Percentiles rank a stretch among this genome's conserved stretches.
Conservation (phyloP, 306 rosid genomes). For the Prosopis cineraria region DNA sequence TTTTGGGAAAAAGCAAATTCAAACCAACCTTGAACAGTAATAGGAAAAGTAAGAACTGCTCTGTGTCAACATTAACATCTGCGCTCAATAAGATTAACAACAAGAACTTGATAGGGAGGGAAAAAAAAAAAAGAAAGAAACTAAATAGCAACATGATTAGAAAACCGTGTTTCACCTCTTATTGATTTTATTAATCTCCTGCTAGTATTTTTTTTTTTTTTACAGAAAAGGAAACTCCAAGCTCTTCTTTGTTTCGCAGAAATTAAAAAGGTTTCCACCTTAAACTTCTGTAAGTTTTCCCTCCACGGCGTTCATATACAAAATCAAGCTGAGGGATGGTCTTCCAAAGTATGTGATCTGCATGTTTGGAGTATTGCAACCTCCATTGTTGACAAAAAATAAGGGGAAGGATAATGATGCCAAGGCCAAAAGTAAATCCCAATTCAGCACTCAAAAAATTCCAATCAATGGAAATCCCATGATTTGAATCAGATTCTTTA, state of each 20-base stretch:
- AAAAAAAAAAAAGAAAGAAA: neutral
- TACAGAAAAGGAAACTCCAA: too few species aligned
- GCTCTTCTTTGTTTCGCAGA: neutral
- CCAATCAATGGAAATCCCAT: constrained; percentile 27
- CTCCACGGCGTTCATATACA: neutral
- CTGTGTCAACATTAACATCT: neutral
- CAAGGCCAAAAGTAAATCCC: constrained; percentile 43
- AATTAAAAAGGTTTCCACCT: constrained; percentile 1
- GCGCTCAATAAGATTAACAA: neutral
- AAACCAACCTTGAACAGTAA: too few species aligned
- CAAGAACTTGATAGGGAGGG: neutral
- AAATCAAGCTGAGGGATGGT: constrained; percentile 10
- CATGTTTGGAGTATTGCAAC: neutral
- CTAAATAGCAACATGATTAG: neutral
- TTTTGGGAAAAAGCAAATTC: neutral
- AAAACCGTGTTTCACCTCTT: neutral
- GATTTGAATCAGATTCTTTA: neutral
- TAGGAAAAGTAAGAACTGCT: too few species aligned
- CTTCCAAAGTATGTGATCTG: neutral
- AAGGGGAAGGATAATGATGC: constrained; percentile 26
- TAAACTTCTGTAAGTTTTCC: neutral
- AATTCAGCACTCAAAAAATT: constrained; percentile 27
- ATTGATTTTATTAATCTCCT: neutral
- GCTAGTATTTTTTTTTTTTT: too few species aligned
- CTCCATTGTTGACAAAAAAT: constrained; percentile 34